Evolutionary conservation across 306 rosid genomes (phyloP).

Genomic region (Spatholobus suberectus): DNA sequence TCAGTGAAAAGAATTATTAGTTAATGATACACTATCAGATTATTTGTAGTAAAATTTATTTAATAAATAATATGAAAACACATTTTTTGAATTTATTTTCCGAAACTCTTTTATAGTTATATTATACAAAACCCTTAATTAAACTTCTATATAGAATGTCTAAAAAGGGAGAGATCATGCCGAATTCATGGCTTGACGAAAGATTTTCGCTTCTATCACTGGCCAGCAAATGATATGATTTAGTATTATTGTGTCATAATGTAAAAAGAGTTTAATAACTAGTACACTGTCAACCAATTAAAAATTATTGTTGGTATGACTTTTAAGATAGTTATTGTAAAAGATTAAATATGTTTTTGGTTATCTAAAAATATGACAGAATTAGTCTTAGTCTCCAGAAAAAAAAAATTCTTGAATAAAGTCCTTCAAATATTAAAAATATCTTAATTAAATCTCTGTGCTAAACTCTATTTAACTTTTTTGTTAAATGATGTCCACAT

Average conservation of each 20-base stretch:
- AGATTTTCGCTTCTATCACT: slow-evolving; percentile 29
- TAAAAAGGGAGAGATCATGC: not conserved
- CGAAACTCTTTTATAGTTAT: not conserved
- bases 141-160: not conserved
- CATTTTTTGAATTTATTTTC: not conserved
- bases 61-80: not conserved
- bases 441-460: too few relatives aligned
- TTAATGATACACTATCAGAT: not conserved
- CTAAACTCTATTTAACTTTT: too few relatives aligned
- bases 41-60: not conserved
- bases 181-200: slow-evolving; percentile 22
- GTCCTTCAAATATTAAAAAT: too few relatives aligned
- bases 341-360: too few relatives aligned
- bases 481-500: too few relatives aligned
- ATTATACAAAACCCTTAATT: not conserved
- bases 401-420: too few relatives aligned
- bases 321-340: too few relatives aligned
- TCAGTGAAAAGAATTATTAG: not conserved
- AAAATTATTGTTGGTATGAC: too few relatives aligned
- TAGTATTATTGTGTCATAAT: not conserved
- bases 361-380: too few relatives aligned
- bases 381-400: too few relatives aligned
- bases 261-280: too few relatives aligned
- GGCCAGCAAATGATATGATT: not conserved
- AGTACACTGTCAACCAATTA: too few relatives aligned